Evolutionary conservation across 192 early-diverging fungal species (phyloP).

Genomic region (Tieghemiomyces parasiticus): DNA sequence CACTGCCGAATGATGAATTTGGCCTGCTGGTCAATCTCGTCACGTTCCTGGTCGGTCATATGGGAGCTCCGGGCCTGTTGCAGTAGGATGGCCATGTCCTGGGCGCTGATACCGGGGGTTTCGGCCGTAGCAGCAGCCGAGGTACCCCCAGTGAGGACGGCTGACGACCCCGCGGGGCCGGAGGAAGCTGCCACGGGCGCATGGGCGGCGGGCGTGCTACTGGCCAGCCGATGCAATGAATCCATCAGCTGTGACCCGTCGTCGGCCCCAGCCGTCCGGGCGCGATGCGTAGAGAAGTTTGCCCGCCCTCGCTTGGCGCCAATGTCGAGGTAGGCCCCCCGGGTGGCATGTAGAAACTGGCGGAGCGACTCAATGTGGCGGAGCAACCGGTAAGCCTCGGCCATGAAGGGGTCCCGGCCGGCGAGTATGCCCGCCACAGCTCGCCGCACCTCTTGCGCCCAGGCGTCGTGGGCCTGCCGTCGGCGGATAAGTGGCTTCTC

Average conservation of each 20-base stretch:
- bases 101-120: background rate
- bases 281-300: no score
- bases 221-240: slow-evolving; percentile 14
- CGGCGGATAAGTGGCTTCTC: background rate
- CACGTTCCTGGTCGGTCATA: slow-evolving; percentile 43
- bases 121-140: background rate
- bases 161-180: background rate
- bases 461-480: background rate
- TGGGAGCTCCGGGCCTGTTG: background rate
- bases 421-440: background rate
- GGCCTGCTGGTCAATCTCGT: slow-evolving; percentile 49
- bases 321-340: slow-evolving; percentile 35
- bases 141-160: no score
- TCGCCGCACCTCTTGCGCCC: background rate
- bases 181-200: no score
- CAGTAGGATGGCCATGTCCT: slow-evolving; percentile 13
- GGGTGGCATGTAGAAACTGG: slow-evolving; percentile 30
- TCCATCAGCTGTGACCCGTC: slow-evolving; percentile 7
- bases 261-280: no score
- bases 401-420: slow-evolving; percentile 26
- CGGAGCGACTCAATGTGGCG: slow-evolving; percentile 35
- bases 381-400: slow-evolving; percentile 39
- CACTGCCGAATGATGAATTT: slow-evolving; percentile 39
- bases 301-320: slow-evolving; percentile 10
- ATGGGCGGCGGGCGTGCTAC: background rate